Evolutionary conservation across 2,329 filamentous ascomycete genomes (phyloP).

Genomic region (Waltergamsia citrina): DNA sequence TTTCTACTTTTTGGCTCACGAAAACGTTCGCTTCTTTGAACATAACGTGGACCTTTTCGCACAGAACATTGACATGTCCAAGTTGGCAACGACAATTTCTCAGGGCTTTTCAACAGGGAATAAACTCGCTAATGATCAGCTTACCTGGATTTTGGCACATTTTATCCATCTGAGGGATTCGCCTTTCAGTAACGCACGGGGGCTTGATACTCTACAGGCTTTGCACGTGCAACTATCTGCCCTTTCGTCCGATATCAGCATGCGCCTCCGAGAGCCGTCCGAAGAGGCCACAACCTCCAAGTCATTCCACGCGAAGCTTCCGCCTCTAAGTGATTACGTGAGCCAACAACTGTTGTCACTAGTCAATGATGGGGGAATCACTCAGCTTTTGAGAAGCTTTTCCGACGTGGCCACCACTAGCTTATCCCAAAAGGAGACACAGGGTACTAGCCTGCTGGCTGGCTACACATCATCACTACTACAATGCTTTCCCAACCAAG

Average conservation of each 20-base stretch:
- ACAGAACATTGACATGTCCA: constrained; percentile 23
- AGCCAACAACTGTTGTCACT: constrained; percentile 58
- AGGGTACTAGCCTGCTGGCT: constrained; percentile 57
- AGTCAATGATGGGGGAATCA: constrained; percentile 67
- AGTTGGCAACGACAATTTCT: constrained; percentile 31
- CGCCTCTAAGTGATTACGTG: constrained; percentile 44
- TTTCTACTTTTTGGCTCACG: constrained; percentile 24
- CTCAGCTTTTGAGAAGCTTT: constrained; percentile 26
- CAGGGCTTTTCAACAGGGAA: constrained; percentile 14
- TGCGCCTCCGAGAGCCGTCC: constrained; percentile 15
- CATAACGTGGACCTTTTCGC: constrained; percentile 24
- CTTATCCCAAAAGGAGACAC: constrained; percentile 18
- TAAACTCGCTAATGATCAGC: constrained; percentile 23
- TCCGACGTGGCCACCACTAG: constrained; percentile 16
- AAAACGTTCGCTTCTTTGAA: constrained; percentile 30
- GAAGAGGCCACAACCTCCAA: constrained; percentile 1
- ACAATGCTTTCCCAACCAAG: constrained; percentile 70
- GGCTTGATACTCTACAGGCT: constrained; percentile 35
- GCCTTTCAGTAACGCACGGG: constrained; percentile 20
- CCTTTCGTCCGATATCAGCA: constrained; percentile 40
- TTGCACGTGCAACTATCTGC: constrained; percentile 44
- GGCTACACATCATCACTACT: constrained; percentile 81
- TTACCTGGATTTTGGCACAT: constrained; percentile 58
- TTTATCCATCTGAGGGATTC: constrained; percentile 48
- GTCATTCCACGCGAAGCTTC: constrained; percentile 7